Evolutionary conservation across 1,284 basidiomycete species (phyloP).

Genomic region (Moniliophthora roreri): DNA sequence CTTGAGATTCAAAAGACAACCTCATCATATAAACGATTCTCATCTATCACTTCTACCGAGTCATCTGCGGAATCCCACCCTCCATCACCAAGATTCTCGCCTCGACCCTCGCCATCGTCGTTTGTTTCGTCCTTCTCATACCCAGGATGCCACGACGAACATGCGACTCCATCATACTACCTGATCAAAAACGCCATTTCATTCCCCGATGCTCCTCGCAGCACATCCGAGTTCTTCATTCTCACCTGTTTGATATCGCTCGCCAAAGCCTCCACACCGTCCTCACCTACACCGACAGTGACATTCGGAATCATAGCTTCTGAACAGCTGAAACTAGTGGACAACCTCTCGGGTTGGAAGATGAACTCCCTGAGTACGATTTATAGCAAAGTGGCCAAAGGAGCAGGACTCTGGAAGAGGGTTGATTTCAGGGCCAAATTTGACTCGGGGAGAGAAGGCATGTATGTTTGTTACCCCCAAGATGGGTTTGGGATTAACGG

Average conservation of each 20-base stretch:
- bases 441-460: constrained; percentile 34
- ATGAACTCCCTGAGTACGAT: constrained; percentile 37
- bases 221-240: constrained; percentile 47
- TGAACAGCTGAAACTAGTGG: constrained; percentile 31
- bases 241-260: constrained; percentile 38
- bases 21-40: too few species aligned
- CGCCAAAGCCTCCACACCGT: constrained; percentile 18
- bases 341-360: constrained; percentile 44
- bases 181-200: constrained; percentile 47
- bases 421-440: constrained; percentile 48
- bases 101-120: neutral
- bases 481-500: constrained; percentile 42
- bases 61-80: neutral
- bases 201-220: constrained; percentile 44
- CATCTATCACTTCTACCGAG: too few species aligned
- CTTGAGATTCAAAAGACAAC: too few species aligned
- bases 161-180: constrained; percentile 25
- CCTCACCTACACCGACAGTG: constrained; percentile 26
- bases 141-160: neutral
- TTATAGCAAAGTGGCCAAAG: constrained; percentile 35
- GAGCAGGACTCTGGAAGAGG: constrained; percentile 34
- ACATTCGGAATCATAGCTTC: constrained; percentile 45
- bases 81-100: neutral
- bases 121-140: neutral
- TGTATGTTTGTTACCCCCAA: constrained; percentile 46